Evolutionary conservation across 2,329 filamentous ascomycete genomes (phyloP), one percentile per base, ranked within the genome.

Genomic region (Talaromyces marneffei): DNA sequence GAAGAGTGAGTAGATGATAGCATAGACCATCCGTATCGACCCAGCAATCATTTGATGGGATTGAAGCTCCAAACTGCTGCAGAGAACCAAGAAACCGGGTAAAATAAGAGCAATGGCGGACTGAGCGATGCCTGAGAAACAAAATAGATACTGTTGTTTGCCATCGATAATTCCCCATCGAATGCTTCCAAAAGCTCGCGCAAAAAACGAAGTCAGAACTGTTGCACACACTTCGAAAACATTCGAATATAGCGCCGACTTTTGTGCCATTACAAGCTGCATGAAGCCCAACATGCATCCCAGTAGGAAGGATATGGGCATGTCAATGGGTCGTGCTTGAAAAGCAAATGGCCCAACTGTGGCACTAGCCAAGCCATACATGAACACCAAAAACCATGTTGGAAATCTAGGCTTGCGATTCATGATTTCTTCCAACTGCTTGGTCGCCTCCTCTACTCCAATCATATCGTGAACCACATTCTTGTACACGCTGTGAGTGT

Each of bases 271-370:
- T 31, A 90, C 82, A 12, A 92, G 83, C 70, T 93, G 89, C 62
- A 94, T 79, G 59, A 87, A 76, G 1, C 90, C 90, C 1, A 94
- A 80, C 27, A 91, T 77, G 67, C 83, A 86, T 2, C 90, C 91
- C 0, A 94, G 80, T 0, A 90, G 61, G 71, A 93, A 93, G 40
- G 86, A 85, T 29, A 92, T 82, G 0, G 89, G 90, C 63, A 94
- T 77, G 71, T 95, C 91, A 68, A 92, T 88, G 42, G 87, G 84
- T 3, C 89, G 83, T 5, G 88, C 89, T 61, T 85, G 79, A 68
- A 93, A 94, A 4, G 88, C 88, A 68, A 93, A 93, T 0, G 90
- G 90, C 0, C 88, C 90, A 0, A 93, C 89, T 2, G 81, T 83
- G 0, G 85, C 87, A 14, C 88, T 90, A 1, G 90, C 90, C 7